These are phyloP conservation scores for Xylariaceae sp. DNA, from an alignment of 2,329 filamentous ascomycete genomes.

Conservation along the genomic window DNA sequence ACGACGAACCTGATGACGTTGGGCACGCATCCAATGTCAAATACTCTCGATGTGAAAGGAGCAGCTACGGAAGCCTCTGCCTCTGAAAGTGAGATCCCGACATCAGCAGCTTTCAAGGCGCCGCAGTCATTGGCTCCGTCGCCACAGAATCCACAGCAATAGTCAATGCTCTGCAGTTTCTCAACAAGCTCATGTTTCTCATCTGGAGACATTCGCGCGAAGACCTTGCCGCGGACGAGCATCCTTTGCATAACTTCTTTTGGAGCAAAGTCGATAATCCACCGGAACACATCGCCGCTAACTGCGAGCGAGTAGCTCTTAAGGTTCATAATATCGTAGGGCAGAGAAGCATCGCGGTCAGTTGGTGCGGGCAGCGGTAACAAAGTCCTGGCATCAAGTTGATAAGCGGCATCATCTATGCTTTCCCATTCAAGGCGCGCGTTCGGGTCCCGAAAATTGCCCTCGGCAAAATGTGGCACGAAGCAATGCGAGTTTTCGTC, in stretches of 20 bases:
- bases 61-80: slow-evolving; percentile 98
- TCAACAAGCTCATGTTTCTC: slow-evolving; percentile 98
- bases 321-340: slow-evolving; percentile 77
- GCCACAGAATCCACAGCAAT: slow-evolving; percentile 92
- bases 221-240: slow-evolving; percentile 88
- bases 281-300: slow-evolving; percentile 91
- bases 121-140: slow-evolving; percentile 98
- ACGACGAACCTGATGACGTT: slow-evolving; percentile 73
- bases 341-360: slow-evolving; percentile 75
- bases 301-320: slow-evolving; percentile 86
- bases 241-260: slow-evolving; percentile 77
- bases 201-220: slow-evolving; percentile 97
- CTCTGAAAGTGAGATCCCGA: slow-evolving; percentile 94
- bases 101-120: slow-evolving; percentile 92
- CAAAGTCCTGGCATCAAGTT: slow-evolving; percentile 74
- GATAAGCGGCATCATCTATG: slow-evolving; percentile 79
- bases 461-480: slow-evolving; percentile 80
- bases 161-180: slow-evolving; percentile 93
- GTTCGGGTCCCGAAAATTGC: slow-evolving; percentile 68
- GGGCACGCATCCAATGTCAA: slow-evolving; percentile 94
- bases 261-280: slow-evolving; percentile 88
- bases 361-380: slow-evolving; percentile 68
- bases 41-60: slow-evolving; percentile 90
- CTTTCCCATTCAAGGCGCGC: slow-evolving; percentile 84
- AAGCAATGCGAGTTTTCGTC: slow-evolving; percentile 83